A percentile compares a stretch with the other conserved stretches of the same genome.
Evolutionary conservation across 768 basidiomycete species (phyloP).

Genomic region (Auriscalpium microsporum): DNA sequence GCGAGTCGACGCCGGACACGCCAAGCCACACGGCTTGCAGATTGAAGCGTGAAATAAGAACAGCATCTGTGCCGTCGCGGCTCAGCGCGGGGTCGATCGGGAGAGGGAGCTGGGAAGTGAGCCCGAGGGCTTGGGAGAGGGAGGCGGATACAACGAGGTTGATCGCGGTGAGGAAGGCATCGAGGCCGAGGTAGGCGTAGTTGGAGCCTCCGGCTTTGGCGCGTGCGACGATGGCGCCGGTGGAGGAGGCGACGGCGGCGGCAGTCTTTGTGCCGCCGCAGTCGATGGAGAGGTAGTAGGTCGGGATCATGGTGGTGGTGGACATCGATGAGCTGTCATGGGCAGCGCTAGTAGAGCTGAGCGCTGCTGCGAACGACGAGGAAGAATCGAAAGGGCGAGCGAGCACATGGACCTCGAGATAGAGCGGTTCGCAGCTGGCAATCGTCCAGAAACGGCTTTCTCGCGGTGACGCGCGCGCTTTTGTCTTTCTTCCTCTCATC

Average conservation of each 20-base stretch:
- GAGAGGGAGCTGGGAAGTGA: background rate
- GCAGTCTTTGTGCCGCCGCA: conserved; percentile 88
- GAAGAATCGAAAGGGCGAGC: no score
- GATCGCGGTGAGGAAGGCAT: conserved; percentile 51
- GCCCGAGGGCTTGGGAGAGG: conserved; percentile 22
- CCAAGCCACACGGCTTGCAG: conserved; percentile 79
- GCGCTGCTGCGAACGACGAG: no score
- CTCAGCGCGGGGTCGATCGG: conserved; percentile 1
- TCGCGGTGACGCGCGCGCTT: no score
- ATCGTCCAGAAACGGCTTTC: no score
- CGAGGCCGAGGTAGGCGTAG: conserved; percentile 65
- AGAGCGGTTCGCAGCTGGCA: no score
- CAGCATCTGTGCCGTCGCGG: background rate
- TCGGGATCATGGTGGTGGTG: background rate
- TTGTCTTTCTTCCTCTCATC: no score
- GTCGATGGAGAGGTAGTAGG: conserved; percentile 70
- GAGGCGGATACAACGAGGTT: conserved; percentile 44
- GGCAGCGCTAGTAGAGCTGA: no score
- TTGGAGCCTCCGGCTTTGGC: conserved; percentile 76
- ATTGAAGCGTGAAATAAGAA: conserved; percentile 16
- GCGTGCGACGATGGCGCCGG: conserved; percentile 57
- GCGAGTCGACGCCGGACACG: conserved; percentile 74
- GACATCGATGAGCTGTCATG: no score
- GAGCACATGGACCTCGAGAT: no score
- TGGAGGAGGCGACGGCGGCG: conserved; percentile 51